Evolutionary conservation across 2,329 filamentous ascomycete species (phyloP).

Genomic region (Endoconidiophora laricicola): DNA sequence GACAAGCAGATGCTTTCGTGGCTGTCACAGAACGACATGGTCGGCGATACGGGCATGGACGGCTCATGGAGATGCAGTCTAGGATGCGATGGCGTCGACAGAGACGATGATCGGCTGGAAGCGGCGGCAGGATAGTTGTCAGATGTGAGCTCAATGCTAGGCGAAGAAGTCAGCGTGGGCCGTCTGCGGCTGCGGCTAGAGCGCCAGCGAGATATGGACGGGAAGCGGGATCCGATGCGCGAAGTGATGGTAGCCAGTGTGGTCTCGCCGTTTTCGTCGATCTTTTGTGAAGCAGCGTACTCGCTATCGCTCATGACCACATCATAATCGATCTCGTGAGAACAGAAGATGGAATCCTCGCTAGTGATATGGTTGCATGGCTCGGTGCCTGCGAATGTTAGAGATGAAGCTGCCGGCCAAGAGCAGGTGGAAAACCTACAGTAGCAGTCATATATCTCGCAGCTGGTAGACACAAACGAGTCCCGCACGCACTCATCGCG

Average conservation of each 20-base stretch:
- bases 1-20: conserved; percentile 32
- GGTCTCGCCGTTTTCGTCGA: conserved; percentile 28
- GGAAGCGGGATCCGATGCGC: conserved; percentile 46
- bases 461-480: conserved; percentile 25
- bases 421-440: conserved; percentile 39
- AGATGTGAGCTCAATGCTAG: conserved; percentile 68
- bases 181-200: conserved; percentile 20
- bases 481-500: conserved; percentile 38
- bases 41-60: conserved; percentile 42
- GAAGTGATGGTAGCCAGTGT: conserved; percentile 45
- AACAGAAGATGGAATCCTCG: neutral
- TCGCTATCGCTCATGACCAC: conserved; percentile 50
- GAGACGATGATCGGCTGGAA: conserved; percentile 60
- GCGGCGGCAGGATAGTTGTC: conserved; percentile 50
- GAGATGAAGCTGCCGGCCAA: conserved; percentile 15
- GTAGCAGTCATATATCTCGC: conserved; percentile 43
- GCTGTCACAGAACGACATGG: conserved; percentile 45
- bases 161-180: conserved; percentile 31
- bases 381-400: conserved; percentile 7
- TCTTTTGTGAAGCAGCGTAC: conserved; percentile 6
- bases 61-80: conserved; percentile 31
- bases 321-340: conserved; percentile 43
- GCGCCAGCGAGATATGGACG: conserved; percentile 34
- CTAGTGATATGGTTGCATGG: conserved; percentile 4
- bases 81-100: conserved; percentile 43